Base-by-base conservation (phyloP, 768 basidiomycete species). In the Grammothele lineata region DNA sequence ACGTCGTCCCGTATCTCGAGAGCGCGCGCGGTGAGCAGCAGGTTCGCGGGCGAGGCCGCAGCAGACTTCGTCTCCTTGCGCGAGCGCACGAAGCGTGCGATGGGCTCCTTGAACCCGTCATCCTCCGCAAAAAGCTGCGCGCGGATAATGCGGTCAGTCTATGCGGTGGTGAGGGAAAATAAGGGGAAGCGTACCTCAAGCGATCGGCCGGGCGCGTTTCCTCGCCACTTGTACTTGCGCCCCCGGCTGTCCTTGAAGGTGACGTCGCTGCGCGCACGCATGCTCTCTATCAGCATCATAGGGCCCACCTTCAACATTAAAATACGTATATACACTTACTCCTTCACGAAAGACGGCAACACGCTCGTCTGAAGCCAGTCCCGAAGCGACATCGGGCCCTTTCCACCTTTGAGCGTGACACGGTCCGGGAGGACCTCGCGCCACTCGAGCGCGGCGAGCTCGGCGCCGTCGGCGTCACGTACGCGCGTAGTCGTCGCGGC, bases 201-300 rank as follows among this genome's bases (percentile, higher is more conserved):
- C 10, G 61, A 35, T 19, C 62, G 42, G 8, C 71, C 71, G 9
- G 66, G 57, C 10, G 56, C 61, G 47, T 65, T 65, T 8, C 69
- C 70, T 40, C 70, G 71, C 73, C 73, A 75, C 47, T 68, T 71
- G 47, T 66, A 70, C 24, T 62, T 62, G 34, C 67, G 59, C 3
- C 65, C 66, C 7, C 41, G 40, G 14, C 61, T 53, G 47, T 70
- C 71, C 33, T 63, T 50, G 51, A 74, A 67, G 15, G 57, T 51
- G 4, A 71, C 68, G 3, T 70, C 62, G 32, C 74, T 75, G 51
- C 9, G 27, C 8, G 27, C 14, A n/a, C n/a, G n/a, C n/a, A n/a
- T n/a, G n/a, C n/a, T n/a, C n/a, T n/a, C n/a, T n/a, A n/a, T n/a
- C n/a, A n/a, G n/a, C n/a, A n/a, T n/a, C n/a, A n/a, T n/a, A n/a